phyloP scores from a whole-genome alignment of 257 asterid species.

The Solanum pimpinellifolium region DNA sequence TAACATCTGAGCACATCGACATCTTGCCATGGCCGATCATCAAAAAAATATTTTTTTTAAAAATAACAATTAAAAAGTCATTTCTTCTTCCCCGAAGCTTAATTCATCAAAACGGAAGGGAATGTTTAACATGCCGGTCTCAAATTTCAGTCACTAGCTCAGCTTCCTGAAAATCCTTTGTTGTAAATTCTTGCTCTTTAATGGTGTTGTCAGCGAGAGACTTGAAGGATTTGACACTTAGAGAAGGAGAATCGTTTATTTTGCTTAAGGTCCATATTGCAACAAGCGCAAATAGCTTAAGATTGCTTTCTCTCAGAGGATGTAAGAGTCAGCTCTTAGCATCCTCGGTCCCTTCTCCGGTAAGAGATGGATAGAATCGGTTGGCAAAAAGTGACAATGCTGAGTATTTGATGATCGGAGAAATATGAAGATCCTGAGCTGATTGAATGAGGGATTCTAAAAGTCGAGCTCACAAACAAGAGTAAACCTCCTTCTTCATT shows the following conservation, averaged over 20 bases:
- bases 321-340: slow-evolving; percentile 48
- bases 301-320: slow-evolving; percentile 62
- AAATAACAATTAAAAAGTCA: no score
- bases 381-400: slow-evolving; percentile 62
- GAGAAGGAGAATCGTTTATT: slow-evolving; percentile 61
- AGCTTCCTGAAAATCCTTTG: slow-evolving; percentile 56
- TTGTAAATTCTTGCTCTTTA: slow-evolving; percentile 66
- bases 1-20: no score
- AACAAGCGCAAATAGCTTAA: slow-evolving; percentile 75
- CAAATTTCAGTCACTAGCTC: slow-evolving; percentile 52
- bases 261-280: slow-evolving; percentile 86
- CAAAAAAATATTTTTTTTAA: no score
- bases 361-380: slow-evolving; percentile 56
- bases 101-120: not conserved
- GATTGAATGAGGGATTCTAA: slow-evolving; percentile 20
- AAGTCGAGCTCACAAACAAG: slow-evolving; percentile 9
- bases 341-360: slow-evolving; percentile 2
- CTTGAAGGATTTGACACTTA: slow-evolving; percentile 44
- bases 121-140: slow-evolving; percentile 36
- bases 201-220: slow-evolving; percentile 39
- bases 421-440: slow-evolving; percentile 32
- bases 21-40: no score
- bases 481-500: not conserved
- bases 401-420: slow-evolving; percentile 64
- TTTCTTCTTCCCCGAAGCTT: no score